A percentile compares a stretch with the other conserved stretches of the same genome.
These are phyloP conservation scores for Rauvolfia tetraphylla DNA, from an alignment of 257 asterid genomes.

Conservation along the genomic window DNA sequence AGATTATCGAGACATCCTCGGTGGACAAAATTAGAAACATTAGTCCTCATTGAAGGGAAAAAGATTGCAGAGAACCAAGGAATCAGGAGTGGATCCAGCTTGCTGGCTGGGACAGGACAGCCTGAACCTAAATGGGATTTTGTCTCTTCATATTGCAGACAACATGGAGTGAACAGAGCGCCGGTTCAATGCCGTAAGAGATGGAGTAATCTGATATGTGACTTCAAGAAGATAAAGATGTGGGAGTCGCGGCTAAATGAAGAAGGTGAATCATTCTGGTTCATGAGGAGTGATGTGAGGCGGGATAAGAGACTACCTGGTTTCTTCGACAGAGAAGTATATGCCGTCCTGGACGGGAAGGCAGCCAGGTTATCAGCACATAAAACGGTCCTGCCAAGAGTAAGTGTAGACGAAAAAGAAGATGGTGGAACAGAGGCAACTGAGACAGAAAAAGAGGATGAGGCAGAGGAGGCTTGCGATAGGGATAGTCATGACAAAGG, in stretches of 20 bases:
- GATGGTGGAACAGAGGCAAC: slow-evolving; percentile 11
- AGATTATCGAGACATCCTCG: slow-evolving; percentile 63
- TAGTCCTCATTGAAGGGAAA: slow-evolving; percentile 67
- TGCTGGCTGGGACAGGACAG: slow-evolving; percentile 34
- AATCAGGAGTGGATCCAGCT: slow-evolving; percentile 37
- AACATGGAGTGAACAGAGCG: slow-evolving; percentile 54
- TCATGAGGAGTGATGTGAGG: slow-evolving; percentile 60
- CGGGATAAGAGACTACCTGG: slow-evolving; percentile 61
- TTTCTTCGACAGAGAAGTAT: slow-evolving; percentile 54
- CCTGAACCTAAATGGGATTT: slow-evolving; percentile 66
- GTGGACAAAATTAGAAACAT: slow-evolving; percentile 69
- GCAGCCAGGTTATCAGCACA: slow-evolving; percentile 18
- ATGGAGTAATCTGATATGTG: slow-evolving; percentile 80
- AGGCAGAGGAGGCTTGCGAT: slow-evolving; percentile 16
- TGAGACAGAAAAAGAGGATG: slow-evolving; percentile 38
- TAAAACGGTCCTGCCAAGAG: slow-evolving; percentile 40
- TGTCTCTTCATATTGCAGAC: slow-evolving; percentile 62
- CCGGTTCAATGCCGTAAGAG: slow-evolving; percentile 76
- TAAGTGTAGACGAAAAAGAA: slow-evolving; percentile 28
- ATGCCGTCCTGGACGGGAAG: slow-evolving; percentile 54
- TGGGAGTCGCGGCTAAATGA: slow-evolving; percentile 42
- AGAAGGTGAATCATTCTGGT: slow-evolving; percentile 55
- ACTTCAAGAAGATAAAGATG: slow-evolving; percentile 66
- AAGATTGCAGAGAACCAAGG: slow-evolving; percentile 54
- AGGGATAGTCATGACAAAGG: slow-evolving; percentile 6